A percentile compares a stretch with the other conserved stretches of the same genome.
phyloP scores from a whole-genome alignment of 345 rosid genomes.

The Combretum micranthum region DNA sequence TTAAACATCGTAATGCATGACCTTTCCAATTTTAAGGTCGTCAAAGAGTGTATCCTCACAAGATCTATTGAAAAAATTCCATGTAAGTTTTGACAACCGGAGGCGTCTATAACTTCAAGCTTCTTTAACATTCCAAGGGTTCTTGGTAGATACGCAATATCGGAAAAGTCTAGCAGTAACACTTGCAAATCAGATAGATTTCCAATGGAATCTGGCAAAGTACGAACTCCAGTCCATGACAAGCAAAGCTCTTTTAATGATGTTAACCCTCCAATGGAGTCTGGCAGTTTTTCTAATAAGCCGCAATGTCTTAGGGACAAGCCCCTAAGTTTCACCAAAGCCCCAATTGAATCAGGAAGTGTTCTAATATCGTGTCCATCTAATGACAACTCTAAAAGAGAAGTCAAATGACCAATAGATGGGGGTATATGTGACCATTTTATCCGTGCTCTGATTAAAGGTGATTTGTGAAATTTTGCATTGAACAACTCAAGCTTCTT shows the following conservation, averaged over 20 bases:
- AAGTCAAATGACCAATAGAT: too few species aligned
- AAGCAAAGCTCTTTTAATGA: not conserved
- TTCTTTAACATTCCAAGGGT: not conserved
- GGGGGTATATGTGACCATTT: too few species aligned
- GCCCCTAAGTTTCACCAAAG: too few species aligned
- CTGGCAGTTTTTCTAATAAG: too few species aligned
- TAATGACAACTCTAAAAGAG: too few species aligned
- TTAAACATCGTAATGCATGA: not conserved
- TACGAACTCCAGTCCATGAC: not conserved
- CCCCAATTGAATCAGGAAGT: too few species aligned
- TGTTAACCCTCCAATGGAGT: not conserved
- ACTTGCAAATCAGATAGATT: not conserved
- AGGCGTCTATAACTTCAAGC: slow-evolving; percentile 2
- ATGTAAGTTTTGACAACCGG: not conserved
- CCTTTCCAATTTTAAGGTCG: not conserved
- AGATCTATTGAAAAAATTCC: not conserved
- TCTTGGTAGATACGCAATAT: not conserved
- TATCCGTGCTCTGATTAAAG: too few species aligned
- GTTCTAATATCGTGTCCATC: not conserved
- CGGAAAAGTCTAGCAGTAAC: not conserved
- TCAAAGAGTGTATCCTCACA: not conserved
- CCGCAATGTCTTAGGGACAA: too few species aligned
- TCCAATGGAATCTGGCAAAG: not conserved
- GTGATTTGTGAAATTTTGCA: too few species aligned
- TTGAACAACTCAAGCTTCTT: too few species aligned